Evolutionary conservation across 1,284 basidiomycete species (phyloP).

Genomic region (Porodaedalea pini): DNA sequence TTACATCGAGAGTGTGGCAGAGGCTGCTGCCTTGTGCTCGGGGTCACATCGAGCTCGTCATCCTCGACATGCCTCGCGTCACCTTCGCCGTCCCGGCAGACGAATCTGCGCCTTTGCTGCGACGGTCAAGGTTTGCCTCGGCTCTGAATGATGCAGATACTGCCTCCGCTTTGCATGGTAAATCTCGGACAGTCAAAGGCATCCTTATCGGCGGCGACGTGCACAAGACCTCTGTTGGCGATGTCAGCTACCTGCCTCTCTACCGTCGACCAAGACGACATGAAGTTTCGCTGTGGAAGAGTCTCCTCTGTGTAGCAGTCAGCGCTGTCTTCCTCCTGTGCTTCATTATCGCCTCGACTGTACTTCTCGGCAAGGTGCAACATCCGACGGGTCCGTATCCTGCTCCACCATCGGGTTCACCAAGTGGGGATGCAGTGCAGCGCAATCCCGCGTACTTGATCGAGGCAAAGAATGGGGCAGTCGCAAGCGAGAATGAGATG

Average conservation of each 20-base stretch:
- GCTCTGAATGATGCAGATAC: neutral
- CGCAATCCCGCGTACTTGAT: conserved; percentile 75
- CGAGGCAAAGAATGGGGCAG: conserved; percentile 73
- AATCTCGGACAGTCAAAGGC: neutral
- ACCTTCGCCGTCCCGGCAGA: neutral
- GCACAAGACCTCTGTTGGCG: neutral
- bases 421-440: conserved; percentile 7
- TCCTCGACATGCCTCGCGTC: conserved; percentile 13
- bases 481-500: conserved; percentile 80
- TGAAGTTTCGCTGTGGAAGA: neutral
- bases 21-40: too few relatives aligned
- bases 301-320: neutral
- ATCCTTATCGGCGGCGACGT: neutral
- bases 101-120: neutral
- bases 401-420: neutral
- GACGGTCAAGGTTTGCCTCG: conserved; percentile 1
- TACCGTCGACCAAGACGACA: neutral
- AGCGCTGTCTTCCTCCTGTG: conserved; percentile 4
- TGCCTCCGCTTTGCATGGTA: neutral
- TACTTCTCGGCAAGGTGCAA: conserved; percentile 7
- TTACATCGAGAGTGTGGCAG: too few relatives aligned
- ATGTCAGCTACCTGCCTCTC: neutral
- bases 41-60: neutral
- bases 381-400: conserved; percentile 15
- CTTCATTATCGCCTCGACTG: neutral